A percentile compares a stretch with the other conserved stretches of the same genome.
Conservation (phyloP, 805 yeast species). For the Priceomyces carsonii region DNA sequence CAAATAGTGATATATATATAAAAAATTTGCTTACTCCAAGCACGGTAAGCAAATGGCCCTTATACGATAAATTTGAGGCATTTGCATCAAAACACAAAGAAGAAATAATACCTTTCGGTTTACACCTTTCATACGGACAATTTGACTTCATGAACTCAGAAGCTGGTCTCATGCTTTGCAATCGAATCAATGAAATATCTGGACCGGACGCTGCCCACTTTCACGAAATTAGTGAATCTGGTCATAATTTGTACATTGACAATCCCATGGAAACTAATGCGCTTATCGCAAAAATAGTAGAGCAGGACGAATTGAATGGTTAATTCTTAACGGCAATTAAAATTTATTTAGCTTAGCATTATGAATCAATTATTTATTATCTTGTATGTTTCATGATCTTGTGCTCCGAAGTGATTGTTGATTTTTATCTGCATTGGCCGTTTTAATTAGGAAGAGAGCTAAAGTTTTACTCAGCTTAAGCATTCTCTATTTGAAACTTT, state of each 20-base stretch:
- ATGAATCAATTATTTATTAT: no score
- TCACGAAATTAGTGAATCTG: conserved; percentile 34
- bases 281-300: conserved; percentile 13
- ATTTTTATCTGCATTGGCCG: no score
- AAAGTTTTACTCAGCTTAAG: no score
- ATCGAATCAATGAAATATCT: conserved; percentile 18
- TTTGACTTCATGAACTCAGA: conserved; percentile 71
- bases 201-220: conserved; percentile 20
- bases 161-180: conserved; percentile 47
- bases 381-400: no score
- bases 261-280: conserved; percentile 45
- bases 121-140: conserved; percentile 62
- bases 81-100: conserved; percentile 21
- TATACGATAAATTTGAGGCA: conserved; percentile 53
- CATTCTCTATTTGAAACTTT: no score
- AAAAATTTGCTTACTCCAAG: conserved; percentile 55
- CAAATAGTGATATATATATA: conserved; percentile 41
- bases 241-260: conserved; percentile 46
- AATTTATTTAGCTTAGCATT: no score
- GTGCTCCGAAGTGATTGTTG: no score
- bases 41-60: conserved; percentile 65
- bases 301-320: conserved; percentile 5
- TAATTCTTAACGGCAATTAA: no score
- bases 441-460: no score
- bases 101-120: conserved; percentile 22